These are phyloP conservation scores for Calycina herbarum DNA, from an alignment of 2,329 filamentous ascomycete genomes.

Conservation along the genomic window DNA sequence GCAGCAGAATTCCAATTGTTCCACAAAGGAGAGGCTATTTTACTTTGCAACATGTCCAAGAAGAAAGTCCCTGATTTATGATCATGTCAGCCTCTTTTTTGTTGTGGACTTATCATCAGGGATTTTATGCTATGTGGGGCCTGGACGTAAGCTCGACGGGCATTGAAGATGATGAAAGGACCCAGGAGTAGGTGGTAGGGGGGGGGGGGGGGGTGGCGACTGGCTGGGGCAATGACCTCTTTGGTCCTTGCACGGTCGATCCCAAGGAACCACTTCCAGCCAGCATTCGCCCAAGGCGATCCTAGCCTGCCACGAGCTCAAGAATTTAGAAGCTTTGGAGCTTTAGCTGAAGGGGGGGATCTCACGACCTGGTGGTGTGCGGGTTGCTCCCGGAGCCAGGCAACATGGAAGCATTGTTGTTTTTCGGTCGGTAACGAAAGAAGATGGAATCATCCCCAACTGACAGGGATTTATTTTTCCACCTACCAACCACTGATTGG, in stretches of 20 bases:
- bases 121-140: neutral
- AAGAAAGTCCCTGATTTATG: neutral
- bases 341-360: conserved; percentile 16
- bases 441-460: neutral
- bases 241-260: neutral
- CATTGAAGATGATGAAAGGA: neutral
- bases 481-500: neutral
- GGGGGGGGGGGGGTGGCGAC: neutral
- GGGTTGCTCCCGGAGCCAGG: conserved; percentile 10
- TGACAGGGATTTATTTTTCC: neutral
- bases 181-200: neutral
- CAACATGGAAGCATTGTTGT: conserved; percentile 5
- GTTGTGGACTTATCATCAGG: neutral
- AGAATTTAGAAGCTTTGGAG: conserved; percentile 11
- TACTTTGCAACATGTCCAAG: neutral
- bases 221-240: neutral
- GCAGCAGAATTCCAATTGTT: neutral
- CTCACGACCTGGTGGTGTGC: conserved; percentile 6
- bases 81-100: neutral
- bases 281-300: conserved; percentile 9
- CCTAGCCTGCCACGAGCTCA: conserved; percentile 20
- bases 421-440: conserved; percentile 3
- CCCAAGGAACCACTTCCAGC: conserved; percentile 2
- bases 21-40: too few relatives aligned
- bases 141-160: too few relatives aligned